These are phyloP conservation scores for Aegilops umbellulata DNA, from an alignment of 176 grass and related monocot species.

Conservation along the genomic window DNA sequence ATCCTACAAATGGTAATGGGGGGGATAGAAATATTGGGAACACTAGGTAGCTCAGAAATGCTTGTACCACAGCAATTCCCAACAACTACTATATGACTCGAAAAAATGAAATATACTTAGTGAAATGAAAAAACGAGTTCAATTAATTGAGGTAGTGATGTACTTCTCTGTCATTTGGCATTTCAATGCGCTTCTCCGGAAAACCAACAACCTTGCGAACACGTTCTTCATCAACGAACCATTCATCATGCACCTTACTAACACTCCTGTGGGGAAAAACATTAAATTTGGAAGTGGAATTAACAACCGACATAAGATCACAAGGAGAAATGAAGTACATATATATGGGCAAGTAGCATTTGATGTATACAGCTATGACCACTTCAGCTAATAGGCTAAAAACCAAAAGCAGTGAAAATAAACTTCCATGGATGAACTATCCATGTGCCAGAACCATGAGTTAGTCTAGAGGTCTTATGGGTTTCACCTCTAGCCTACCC, in stretches of 20 bases:
- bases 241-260: slow-evolving; percentile 99
- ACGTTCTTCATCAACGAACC: slow-evolving; percentile 97
- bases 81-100: not conserved
- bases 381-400: not conserved
- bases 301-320: slow-evolving; percentile 4
- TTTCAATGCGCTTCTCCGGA: slow-evolving; percentile 53
- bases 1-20: not conserved
- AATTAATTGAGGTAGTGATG: slow-evolving; percentile 24
- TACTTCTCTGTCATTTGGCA: slow-evolving; percentile 89
- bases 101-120: not conserved
- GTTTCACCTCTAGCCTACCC: too few relatives aligned
- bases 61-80: not conserved
- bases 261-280: slow-evolving; percentile 68
- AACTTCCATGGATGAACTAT: slow-evolving; percentile 10
- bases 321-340: slow-evolving; percentile 21
- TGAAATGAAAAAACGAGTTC: slow-evolving; percentile 29
- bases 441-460: too few relatives aligned
- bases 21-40: not conserved
- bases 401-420: slow-evolving; percentile 12
- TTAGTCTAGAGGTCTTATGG: too few relatives aligned
- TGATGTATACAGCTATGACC: not conserved
- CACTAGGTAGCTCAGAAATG: not conserved
- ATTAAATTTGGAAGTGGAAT: slow-evolving; percentile 28
- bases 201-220: slow-evolving; percentile 92
- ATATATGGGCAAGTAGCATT: not conserved